Conservation (phyloP, 345 rosid species). For the Xanthoceras sorbifolium region DNA sequence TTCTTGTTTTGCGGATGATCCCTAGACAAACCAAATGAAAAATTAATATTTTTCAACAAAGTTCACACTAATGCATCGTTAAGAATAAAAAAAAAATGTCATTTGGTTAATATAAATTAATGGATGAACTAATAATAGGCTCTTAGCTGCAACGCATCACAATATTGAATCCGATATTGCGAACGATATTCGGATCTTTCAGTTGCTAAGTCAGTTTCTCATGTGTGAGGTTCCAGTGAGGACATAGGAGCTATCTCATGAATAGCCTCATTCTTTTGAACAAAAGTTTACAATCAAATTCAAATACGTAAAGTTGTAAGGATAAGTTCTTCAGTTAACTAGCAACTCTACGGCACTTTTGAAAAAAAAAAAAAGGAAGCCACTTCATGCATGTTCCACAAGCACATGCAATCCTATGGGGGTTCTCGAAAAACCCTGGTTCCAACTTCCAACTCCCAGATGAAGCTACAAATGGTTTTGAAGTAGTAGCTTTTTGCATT, state of each 20-base stretch:
- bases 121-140: slow-evolving; percentile 4
- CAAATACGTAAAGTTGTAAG: not conserved
- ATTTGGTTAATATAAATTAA: not conserved
- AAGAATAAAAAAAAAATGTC: slow-evolving; percentile 7
- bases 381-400: not conserved
- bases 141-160: not conserved
- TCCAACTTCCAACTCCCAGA: not conserved
- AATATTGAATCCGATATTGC: slow-evolving; percentile 1
- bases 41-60: slow-evolving; percentile 8
- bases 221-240: not conserved
- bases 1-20: slow-evolving; percentile 78
- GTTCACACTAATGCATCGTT: slow-evolving; percentile 1
- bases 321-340: not conserved
- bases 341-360: not conserved
- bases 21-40: slow-evolving; percentile 39
- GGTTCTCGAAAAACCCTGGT: not conserved
- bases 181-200: not conserved
- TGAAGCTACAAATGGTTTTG: not conserved
- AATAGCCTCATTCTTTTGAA: not conserved
- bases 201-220: not conserved
- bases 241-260: not conserved
- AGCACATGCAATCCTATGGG: not conserved
- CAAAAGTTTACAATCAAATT: not conserved
- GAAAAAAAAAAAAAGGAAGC: not conserved
- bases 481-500: not conserved